Evolutionary conservation across 345 rosid species (phyloP), one percentile per base, ranked within the genome.

Genomic region (Citrus medica): DNA sequence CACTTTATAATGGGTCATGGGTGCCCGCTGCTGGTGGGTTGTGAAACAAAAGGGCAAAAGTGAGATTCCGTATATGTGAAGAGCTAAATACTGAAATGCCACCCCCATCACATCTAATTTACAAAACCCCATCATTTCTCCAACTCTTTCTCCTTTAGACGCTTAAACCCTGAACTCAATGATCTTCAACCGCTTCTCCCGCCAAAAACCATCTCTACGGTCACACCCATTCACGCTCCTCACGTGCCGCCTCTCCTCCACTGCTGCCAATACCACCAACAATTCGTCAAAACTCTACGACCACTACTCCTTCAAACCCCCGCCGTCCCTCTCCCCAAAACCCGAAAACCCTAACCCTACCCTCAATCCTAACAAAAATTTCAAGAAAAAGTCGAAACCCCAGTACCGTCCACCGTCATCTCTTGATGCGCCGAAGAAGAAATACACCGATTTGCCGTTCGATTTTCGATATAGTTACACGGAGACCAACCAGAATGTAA

Each of bases 381-480:
- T 74, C 59, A 77, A 74, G 79, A 84, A 87, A 83, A 86, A 82
- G 79, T 75, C 73, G 6, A 93, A 93, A 81, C 93, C 94, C 56
- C 87, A 40, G 67, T 96, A 94, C 86, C 92, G 94, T 1, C 98
- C 99, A 2, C 94, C 99, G 0, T 92, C 95, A 9, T 94, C 99
- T 1, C 91, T 96, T 7, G 97, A 94, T 67, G 82, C 81, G 46
- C 78, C 85, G 64, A 94, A 90, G 82, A 82, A 89, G 74, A 40
- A 56, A 8, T 84, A 70, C 61, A 89, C 97, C 55, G 86, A 92
- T 72, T 86, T 91, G 9, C 97, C 94, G 2, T 92, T 96, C 72
- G 98, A 94, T 87, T 94, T 94, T 82, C 85, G 97, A 68, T 89
- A 84, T 79, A 96, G 98, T 75, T 94, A 96, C 88, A 92, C 99